Base-by-base conservation (phyloP, 2,329 filamentous ascomycete genomes). In the Lomentospora prolificans region DNA sequence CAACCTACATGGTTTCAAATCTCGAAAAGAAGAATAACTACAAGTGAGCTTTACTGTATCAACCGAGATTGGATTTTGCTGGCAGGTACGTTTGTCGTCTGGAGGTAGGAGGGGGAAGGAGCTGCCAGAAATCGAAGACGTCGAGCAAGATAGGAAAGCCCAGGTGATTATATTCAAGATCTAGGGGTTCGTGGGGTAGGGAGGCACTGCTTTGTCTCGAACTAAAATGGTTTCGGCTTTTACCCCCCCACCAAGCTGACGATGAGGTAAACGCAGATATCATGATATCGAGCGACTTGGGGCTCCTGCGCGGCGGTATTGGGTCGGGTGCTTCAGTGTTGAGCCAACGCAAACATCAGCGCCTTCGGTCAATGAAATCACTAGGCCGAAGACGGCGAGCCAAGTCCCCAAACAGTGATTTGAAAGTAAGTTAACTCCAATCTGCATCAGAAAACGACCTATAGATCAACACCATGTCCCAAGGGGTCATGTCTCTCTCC, bases 101-200 rank as follows among this genome's bases (percentile, higher is more conserved):
- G 22, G 22, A 48, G n/a, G 7, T 22, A 22, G 44, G 41, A 48
- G 24, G 44, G 44, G 57, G 33, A 62, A 51, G 36, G 63, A 64
- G 53, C 61, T 58, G 33, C 70, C 69, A 39, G 66, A 64, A 57
- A 65, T 69, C 31, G 61, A 62, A 12, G 67, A 67, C 68, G 69
- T 70, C 51, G 22, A 53, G 31, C 28, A 39, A 44, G 36, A 54
- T n/a, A 36, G 52, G 19, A 51, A 54, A 27, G 44, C 44, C 22
- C 44, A 48, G 44, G 44, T 48, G 22, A 36, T 33, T 55, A 24
- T 48, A 27, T 31, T 24, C 25, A 44, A 30, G n/a, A 28, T 19
- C 14, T 6, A 27, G 25, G 14, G 31, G 41, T 24, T 30, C 24
- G 39, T 22, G 39, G 55, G 61, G 56, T 60, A 57, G 70, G 69